Evolutionary conservation across 805 yeast genomes (phyloP).

Genomic region (Candida nanaspora): DNA sequence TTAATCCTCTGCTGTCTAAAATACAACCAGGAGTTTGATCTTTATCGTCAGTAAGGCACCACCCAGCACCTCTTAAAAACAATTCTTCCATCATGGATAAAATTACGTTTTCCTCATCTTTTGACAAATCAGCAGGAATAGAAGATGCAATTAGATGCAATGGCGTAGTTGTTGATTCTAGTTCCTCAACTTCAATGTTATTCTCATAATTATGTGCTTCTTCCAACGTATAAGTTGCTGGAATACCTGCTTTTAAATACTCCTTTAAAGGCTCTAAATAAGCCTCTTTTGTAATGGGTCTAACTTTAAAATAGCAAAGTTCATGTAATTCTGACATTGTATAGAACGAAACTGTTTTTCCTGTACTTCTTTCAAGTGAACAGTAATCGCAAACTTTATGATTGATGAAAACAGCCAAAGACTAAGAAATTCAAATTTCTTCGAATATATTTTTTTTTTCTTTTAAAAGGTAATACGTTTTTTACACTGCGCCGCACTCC

Average conservation of each 20-base stretch:
- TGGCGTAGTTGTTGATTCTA: constrained; percentile 63
- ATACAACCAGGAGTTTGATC: constrained; percentile 84
- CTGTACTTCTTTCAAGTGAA: background rate
- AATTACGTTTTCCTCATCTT: constrained; percentile 37
- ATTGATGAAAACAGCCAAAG: too few relatives aligned
- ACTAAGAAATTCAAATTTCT: too few relatives aligned
- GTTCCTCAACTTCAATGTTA: constrained; percentile 28
- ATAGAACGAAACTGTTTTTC: too few relatives aligned
- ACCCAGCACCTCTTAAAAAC: constrained; percentile 85
- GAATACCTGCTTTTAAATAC: constrained; percentile 58
- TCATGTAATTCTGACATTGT: constrained; percentile 70
- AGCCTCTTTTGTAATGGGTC: constrained; percentile 42
- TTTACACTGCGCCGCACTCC: too few relatives aligned
- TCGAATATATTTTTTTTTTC: too few relatives aligned
- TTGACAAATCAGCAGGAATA: constrained; percentile 32
- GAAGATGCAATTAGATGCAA: constrained; percentile 61
- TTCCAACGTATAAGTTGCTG: constrained; percentile 76
- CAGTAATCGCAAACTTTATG: too few relatives aligned
- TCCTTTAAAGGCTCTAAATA: constrained; percentile 39
- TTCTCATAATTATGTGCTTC: constrained; percentile 57
- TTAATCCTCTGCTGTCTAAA: constrained; percentile 43
- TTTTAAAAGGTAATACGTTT: too few relatives aligned
- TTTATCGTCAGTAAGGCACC: constrained; percentile 72
- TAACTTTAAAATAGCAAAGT: constrained; percentile 38
- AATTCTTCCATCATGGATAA: constrained; percentile 52